Evolutionary conservation across 495 filamentous ascomycete species (phyloP).

Genomic region (Xylaria telfairii): DNA sequence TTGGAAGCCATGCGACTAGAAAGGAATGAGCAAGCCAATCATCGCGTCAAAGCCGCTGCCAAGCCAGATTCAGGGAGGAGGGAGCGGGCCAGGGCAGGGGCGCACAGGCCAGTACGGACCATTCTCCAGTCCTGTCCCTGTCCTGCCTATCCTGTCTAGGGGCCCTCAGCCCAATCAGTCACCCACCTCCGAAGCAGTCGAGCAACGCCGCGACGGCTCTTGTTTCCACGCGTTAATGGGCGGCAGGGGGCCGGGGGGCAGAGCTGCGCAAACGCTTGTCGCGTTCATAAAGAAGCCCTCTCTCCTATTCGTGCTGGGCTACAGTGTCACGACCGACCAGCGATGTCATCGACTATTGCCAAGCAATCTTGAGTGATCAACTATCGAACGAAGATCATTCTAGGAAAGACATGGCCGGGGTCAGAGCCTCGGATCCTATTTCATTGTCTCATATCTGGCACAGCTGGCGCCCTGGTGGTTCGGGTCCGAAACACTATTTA

Average conservation of each 20-base stretch:
- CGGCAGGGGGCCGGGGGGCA: not conserved
- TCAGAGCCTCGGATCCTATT: not conserved
- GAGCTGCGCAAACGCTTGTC: not conserved
- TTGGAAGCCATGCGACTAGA: slow-evolving; percentile 8
- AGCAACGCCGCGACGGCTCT: slow-evolving; percentile 18
- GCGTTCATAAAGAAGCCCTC: slow-evolving; percentile 14
- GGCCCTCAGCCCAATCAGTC: slow-evolving; percentile 1
- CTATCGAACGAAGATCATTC: slow-evolving; percentile 12
- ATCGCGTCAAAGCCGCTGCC: slow-evolving; percentile 14
- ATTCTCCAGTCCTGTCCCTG: not conserved
- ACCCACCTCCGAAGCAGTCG: not conserved
- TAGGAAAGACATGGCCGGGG: not conserved
- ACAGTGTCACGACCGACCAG: not conserved
- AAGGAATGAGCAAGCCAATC: slow-evolving; percentile 12
- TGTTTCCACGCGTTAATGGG: slow-evolving; percentile 24
- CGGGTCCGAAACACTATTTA: not conserved
- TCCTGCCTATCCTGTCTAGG: no score
- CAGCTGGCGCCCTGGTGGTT: not conserved
- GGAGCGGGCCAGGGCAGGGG: not conserved
- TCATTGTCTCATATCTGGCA: slow-evolving; percentile 14
- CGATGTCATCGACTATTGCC: not conserved
- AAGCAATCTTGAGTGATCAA: not conserved
- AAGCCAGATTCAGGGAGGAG: not conserved
- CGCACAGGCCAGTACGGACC: not conserved
- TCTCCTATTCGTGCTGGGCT: not conserved